Evolutionary conservation across 305 asterid genomes (phyloP).

Genomic region (Fraxinus platypoda): DNA sequence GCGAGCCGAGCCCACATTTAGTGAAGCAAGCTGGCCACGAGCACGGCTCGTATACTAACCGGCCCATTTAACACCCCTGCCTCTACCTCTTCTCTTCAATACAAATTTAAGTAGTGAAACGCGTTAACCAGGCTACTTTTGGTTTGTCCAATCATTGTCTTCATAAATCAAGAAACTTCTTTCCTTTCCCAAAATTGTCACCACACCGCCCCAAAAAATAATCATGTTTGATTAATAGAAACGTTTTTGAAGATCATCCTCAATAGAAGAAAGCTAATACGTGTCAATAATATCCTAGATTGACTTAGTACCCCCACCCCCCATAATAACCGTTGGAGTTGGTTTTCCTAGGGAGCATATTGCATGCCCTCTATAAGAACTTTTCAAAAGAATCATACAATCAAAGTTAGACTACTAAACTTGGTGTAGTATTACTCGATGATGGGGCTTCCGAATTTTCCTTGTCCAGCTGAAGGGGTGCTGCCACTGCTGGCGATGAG

Average conservation of each 20-base stretch:
- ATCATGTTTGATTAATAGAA: not conserved
- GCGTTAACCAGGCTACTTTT: too few relatives aligned
- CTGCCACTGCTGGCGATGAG: slow-evolving; percentile 29
- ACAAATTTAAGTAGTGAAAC: too few relatives aligned
- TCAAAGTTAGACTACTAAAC: not conserved
- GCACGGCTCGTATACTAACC: too few relatives aligned
- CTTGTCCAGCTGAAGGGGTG: slow-evolving; percentile 34
- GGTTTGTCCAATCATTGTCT: not conserved
- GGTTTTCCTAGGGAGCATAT: not conserved
- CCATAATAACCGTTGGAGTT: not conserved
- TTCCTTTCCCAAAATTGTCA: not conserved
- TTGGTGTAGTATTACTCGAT: not conserved
- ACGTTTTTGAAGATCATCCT: not conserved
- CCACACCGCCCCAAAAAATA: not conserved
- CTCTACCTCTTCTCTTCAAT: too few relatives aligned
- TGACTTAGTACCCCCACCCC: not conserved
- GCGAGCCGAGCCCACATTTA: too few relatives aligned
- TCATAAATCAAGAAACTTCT: slow-evolving; percentile 19
- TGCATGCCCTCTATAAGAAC: not conserved
- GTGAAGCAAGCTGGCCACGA: not conserved
- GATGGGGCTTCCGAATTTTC: slow-evolving; percentile 27
- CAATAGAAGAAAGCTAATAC: slow-evolving; percentile 5
- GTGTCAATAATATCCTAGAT: slow-evolving; percentile 9
- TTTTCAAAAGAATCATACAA: not conserved
- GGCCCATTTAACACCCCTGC: too few relatives aligned